phyloP scores from a whole-genome alignment of 2,329 filamentous ascomycete species.

The Nemania abortiva region DNA sequence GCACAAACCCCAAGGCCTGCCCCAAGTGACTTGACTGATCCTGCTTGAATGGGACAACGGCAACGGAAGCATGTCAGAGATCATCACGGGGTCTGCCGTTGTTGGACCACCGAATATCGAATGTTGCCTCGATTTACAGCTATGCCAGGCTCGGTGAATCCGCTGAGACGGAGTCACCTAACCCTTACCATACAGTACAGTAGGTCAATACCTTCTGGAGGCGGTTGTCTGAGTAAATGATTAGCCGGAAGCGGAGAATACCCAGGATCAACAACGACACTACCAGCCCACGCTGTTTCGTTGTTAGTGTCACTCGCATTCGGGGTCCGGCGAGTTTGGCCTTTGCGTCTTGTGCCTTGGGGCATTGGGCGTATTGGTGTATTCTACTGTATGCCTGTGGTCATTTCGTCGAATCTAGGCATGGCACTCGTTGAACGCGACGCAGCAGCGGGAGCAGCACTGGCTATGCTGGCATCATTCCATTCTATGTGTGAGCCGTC shows the following conservation, averaged over 20 bases:
- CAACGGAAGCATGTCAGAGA: constrained; percentile 9
- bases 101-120: constrained; percentile 1
- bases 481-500: constrained; percentile 18
- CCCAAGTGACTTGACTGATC: constrained; percentile 27
- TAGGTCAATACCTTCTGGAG: not conserved
- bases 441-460: not conserved
- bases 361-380: not conserved
- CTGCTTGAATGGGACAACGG: constrained; percentile 14
- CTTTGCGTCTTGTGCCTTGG: not conserved
- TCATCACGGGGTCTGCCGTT: constrained; percentile 22
- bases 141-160: constrained; percentile 18
- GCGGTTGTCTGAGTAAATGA: constrained; percentile 16
- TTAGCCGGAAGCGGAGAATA: constrained; percentile 30
- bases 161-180: not conserved
- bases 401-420: constrained; percentile 6
- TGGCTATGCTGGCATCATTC: not conserved
- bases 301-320: constrained; percentile 22
- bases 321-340: constrained; percentile 17
- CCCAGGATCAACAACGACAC: constrained; percentile 15
- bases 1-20: constrained; percentile 2
- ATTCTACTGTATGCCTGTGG: constrained; percentile 11
- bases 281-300: constrained; percentile 11
- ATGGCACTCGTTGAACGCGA: not conserved
- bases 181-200: too few species aligned
- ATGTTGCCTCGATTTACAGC: not conserved